Evolutionary conservation across 192 early-diverging fungal species (phyloP).

Genomic region (Allomyces javanicus): DNA sequence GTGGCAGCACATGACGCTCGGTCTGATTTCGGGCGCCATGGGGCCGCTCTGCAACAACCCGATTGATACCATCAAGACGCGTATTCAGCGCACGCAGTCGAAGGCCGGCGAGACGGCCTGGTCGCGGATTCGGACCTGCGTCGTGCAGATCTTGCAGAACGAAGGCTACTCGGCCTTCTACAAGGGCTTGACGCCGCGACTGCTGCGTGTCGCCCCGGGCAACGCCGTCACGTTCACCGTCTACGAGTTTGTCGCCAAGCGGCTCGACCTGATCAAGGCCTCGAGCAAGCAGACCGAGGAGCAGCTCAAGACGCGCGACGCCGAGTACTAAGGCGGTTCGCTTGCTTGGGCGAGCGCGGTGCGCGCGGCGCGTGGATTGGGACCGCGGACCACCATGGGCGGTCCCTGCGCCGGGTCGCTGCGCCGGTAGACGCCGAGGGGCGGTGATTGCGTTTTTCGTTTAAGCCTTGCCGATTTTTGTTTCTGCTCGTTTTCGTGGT

Average conservation of each 20-base stretch:
- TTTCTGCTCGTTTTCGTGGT: too few species aligned
- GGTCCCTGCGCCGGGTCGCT: too few species aligned
- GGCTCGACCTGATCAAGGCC: neutral
- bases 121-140: slow-evolving; percentile 54
- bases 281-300: neutral
- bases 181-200: slow-evolving; percentile 77
- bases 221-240: slow-evolving; percentile 96
- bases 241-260: slow-evolving; percentile 15
- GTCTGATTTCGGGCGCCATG: slow-evolving; percentile 78
- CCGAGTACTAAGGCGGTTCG: neutral
- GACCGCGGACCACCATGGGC: too few species aligned
- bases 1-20: slow-evolving; percentile 76
- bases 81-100: slow-evolving; percentile 72
- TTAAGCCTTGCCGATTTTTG: too few species aligned
- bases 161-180: slow-evolving; percentile 89
- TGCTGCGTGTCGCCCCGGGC: slow-evolving; percentile 87
- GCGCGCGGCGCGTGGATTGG: too few species aligned
- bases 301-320: neutral
- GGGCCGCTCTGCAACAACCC: slow-evolving; percentile 88
- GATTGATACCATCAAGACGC: slow-evolving; percentile 97
- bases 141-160: slow-evolving; percentile 57
- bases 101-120: slow-evolving; percentile 48
- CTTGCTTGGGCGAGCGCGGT: too few species aligned
- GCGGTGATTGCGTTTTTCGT: too few species aligned
- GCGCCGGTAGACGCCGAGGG: too few species aligned